Evolutionary conservation across 352 stramenopile species (phyloP).

Genomic region (Phytophthora ramorum): DNA sequence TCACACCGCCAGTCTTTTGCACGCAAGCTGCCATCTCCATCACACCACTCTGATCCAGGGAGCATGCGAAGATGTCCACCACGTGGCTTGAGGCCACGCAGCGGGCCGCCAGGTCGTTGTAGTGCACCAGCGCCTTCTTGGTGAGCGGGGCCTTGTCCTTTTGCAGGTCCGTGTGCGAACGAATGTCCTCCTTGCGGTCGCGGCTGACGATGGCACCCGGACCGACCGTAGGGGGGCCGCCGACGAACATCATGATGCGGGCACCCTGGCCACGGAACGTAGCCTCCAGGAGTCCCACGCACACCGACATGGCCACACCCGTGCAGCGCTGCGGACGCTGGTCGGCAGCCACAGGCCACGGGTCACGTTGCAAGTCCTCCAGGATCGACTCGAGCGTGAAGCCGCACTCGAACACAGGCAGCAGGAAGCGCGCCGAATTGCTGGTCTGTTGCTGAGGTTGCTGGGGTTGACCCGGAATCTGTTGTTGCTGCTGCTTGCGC

Average conservation of each 20-base stretch:
- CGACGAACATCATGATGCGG: constrained; percentile 99
- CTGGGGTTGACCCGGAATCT: constrained; percentile 55
- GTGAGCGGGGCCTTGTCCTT: constrained; percentile 95
- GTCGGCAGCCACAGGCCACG: constrained; percentile 97
- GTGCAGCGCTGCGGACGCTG: constrained; percentile 96
- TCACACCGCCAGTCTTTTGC: constrained; percentile 98
- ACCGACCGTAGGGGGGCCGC: constrained; percentile 96
- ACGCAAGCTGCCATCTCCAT: constrained; percentile 99
- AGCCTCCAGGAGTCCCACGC: constrained; percentile 96
- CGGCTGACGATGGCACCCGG: constrained; percentile 96
- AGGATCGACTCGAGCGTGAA: constrained; percentile 98
- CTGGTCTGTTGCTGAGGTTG: constrained; percentile 82
- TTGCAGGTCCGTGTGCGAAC: constrained; percentile 95
- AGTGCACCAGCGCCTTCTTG: constrained; percentile 96
- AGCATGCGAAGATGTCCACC: constrained; percentile 99
- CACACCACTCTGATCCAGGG: constrained; percentile 97
- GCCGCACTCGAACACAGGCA: constrained; percentile 96
- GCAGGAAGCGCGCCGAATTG: constrained; percentile 94
- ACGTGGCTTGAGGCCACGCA: constrained; percentile 94
- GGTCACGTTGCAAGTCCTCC: constrained; percentile 97
- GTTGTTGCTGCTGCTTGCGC: constrained; percentile 59
- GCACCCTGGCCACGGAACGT: constrained; percentile 95
- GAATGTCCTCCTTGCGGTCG: constrained; percentile 97
- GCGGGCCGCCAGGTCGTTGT: constrained; percentile 95
- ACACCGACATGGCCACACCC: constrained; percentile 96